These are phyloP conservation scores for Begonia peltatifolia DNA, from an alignment of 306 rosid genomes.

Conservation along the genomic window DNA sequence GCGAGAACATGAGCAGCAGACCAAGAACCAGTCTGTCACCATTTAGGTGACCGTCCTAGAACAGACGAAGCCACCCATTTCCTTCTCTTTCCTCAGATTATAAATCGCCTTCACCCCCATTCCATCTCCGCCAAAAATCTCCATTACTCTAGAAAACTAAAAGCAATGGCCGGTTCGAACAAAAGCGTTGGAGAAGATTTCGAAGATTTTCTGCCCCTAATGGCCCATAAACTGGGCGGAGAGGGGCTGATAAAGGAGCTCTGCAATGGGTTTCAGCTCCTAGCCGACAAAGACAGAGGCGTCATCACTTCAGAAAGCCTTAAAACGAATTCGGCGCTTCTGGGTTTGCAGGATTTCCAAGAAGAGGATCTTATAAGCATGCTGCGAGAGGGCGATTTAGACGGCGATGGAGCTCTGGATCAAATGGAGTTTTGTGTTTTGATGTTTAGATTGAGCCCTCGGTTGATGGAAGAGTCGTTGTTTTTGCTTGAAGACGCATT, in stretches of 20 bases:
- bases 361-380: constrained; percentile 72
- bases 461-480: constrained; percentile 62
- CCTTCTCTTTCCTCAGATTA: too few species aligned
- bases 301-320: constrained; percentile 68
- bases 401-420: constrained; percentile 59
- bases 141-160: neutral
- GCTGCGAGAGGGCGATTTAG: constrained; percentile 69
- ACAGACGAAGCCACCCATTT: too few species aligned
- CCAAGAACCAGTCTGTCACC: too few species aligned
- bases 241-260: constrained; percentile 77
- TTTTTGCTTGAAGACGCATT: constrained; percentile 51
- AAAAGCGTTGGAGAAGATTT: constrained; percentile 19
- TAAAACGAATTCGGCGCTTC: constrained; percentile 34
- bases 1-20: too few species aligned
- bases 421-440: constrained; percentile 92
- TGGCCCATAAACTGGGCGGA: constrained; percentile 72
- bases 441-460: constrained; percentile 90
- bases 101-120: too few species aligned
- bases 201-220: constrained; percentile 62
- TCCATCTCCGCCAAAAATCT: too few species aligned
- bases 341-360: constrained; percentile 51
- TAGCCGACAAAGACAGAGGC: constrained; percentile 68
- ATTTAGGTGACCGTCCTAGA: too few species aligned
- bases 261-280: constrained; percentile 63
- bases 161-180: constrained; percentile 26